Base-by-base conservation (phyloP, 345 rosid species). In the Camelina laxa region DNA sequence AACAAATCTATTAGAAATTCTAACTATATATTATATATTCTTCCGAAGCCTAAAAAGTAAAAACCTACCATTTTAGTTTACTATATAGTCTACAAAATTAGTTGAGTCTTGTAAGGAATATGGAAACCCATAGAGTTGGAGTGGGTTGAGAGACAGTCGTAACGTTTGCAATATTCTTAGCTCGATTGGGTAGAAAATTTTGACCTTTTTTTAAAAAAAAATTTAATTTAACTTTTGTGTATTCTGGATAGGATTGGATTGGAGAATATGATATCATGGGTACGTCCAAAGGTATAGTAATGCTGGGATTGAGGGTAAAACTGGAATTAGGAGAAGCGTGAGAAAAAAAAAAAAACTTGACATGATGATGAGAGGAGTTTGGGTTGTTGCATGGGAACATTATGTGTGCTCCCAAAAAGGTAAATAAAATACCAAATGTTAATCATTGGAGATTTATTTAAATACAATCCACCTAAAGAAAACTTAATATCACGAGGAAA, bases 311-410 rank as follows among this genome's bases (percentile, higher is more conserved):
- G 51, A 57, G 72, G 61, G 21, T 64, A 71, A 38, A 51, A 17
- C 3, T 36, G 2, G 17, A 47, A 39, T 7, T 24, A 7, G 15
- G 44, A 57, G 71, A 71, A 65, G 72, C 60, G 76, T 70, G 56
- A 24, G 38, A 57, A 21, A 55, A 31, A 36, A 45, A 48, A 10
- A 6, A 61, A 41, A 59, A 38, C 20, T 50, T 67, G 89, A 83
- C 72, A 89, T 81, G 67, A 89, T 85, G 83, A 76, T 54, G 54
- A 75, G 70, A 51, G 60, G 79, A 87, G 80, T 77, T 68, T 70
- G 75, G 79, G 70, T 70, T 50, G 80, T 74, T 78, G 83, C 91
- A 77, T 50, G 85, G 83, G 65, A 72, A 60, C 86, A 87, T 82
- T 69, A 87, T 77, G 78, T 72, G 55, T 85, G 88, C 84, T 74